Evolutionary conservation across 345 rosid genomes (phyloP).

Genomic region (Ceriops tagal): DNA sequence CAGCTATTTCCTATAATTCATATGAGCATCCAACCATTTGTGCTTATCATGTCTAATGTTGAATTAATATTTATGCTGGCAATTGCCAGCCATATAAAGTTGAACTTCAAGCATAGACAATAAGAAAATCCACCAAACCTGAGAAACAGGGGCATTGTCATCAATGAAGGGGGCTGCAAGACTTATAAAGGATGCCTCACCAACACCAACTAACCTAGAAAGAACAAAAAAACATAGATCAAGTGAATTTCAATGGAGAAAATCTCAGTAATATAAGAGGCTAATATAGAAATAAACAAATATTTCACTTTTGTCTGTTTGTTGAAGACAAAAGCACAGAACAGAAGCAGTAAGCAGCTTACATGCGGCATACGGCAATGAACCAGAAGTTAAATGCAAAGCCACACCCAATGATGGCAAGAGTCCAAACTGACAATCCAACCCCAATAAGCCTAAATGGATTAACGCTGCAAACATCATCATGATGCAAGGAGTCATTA

Average conservation of each 20-base stretch:
- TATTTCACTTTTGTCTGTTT: too few species aligned
- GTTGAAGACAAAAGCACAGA: too few species aligned
- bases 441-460: constrained; percentile 95
- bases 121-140: constrained; percentile 44
- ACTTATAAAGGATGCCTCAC: constrained; percentile 96
- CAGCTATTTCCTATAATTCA: too few species aligned
- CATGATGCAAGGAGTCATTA: constrained; percentile 15
- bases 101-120: not conserved
- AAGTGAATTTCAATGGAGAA: not conserved
- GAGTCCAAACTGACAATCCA: constrained; percentile 85
- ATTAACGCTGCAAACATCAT: constrained; percentile 54
- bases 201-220: constrained; percentile 92
- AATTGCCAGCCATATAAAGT: not conserved
- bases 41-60: too few species aligned
- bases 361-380: constrained; percentile 84
- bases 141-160: constrained; percentile 77
- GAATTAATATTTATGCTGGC: too few species aligned
- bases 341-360: constrained; percentile 21
- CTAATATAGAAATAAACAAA: too few species aligned
- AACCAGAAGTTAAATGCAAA: constrained; percentile 84
- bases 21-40: too few species aligned
- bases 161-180: constrained; percentile 97
- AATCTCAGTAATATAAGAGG: too few species aligned
- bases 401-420: constrained; percentile 76
- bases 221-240: constrained; percentile 15